Conservation (phyloP, 371 early-diverging fungal species). For the Mucor indicus region DNA sequence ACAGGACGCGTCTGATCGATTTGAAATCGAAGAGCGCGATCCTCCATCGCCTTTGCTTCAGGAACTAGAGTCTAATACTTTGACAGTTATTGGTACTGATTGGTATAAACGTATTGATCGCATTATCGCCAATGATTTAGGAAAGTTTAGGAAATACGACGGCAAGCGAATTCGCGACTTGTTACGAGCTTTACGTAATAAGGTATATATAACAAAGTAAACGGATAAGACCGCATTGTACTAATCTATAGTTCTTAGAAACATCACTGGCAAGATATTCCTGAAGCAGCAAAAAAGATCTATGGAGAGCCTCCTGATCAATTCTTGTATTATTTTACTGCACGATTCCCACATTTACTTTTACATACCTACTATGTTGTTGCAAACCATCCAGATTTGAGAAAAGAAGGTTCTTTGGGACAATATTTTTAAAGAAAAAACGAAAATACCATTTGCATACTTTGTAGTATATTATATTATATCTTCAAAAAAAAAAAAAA, state of each 20-base stretch:
- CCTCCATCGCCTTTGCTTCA: slow-evolving; percentile 65
- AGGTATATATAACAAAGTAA: no score
- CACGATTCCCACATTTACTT: slow-evolving; percentile 85
- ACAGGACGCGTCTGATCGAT: slow-evolving; percentile 92
- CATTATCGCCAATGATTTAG: slow-evolving; percentile 75
- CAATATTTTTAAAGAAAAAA: slow-evolving; percentile 58
- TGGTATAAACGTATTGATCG: slow-evolving; percentile 87
- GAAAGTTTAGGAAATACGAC: slow-evolving; percentile 91
- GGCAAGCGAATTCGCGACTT: slow-evolving; percentile 82
- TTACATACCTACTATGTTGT: slow-evolving; percentile 70
- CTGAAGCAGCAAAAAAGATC: slow-evolving; percentile 65
- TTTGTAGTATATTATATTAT: no score
- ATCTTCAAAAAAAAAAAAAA: no score
- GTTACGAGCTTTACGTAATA: slow-evolving; percentile 89
- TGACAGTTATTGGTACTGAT: slow-evolving; percentile 63
- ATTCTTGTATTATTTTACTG: slow-evolving; percentile 84
- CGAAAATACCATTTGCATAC: no score
- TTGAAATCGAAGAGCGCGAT: slow-evolving; percentile 80
- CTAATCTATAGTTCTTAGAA: slow-evolving; percentile 54
- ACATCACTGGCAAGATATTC: slow-evolving; percentile 95
- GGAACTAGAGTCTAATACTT: slow-evolving; percentile 61
- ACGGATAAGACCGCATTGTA: no score
- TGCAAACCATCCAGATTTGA: slow-evolving; percentile 50
- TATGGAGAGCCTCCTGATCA: slow-evolving; percentile 89
- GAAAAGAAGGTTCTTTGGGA: slow-evolving; percentile 63